Evolutionary conservation across 1,139 yeast species (phyloP).

Genomic region (Nadsonia starkeyi-henricii): DNA sequence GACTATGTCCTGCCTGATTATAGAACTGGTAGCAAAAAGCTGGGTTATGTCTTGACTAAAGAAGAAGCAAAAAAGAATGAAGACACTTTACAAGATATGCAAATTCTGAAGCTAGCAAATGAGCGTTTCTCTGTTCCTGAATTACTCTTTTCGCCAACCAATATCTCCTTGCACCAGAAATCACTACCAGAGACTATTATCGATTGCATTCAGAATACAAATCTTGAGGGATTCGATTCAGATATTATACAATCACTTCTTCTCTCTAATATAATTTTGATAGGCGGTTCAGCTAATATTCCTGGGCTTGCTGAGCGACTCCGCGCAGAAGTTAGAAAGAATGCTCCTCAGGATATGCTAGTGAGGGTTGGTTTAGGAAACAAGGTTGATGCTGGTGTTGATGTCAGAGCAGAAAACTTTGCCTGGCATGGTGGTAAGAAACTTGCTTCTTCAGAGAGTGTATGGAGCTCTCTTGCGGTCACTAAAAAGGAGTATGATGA

Average conservation of each 20-base stretch:
- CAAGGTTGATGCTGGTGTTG: conserved; percentile 34
- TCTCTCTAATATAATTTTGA: conserved; percentile 62
- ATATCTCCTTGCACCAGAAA: conserved; percentile 62
- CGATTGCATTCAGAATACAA: conserved; percentile 56
- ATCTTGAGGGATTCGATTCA: conserved; percentile 32
- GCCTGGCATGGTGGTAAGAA: conserved; percentile 33
- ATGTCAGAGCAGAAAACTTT: conserved; percentile 45
- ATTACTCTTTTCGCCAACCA: conserved; percentile 71
- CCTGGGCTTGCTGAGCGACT: conserved; percentile 56
- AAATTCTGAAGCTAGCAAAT: conserved; percentile 54
- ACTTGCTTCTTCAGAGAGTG: conserved; percentile 34
- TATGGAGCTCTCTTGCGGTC: conserved; percentile 41
- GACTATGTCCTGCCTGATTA: conserved; percentile 82
- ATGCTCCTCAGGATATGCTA: conserved; percentile 21
- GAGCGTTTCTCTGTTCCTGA: conserved; percentile 87
- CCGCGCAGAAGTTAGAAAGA: conserved; percentile 19
- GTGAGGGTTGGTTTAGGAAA: conserved; percentile 37
- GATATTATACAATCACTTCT: conserved; percentile 48
- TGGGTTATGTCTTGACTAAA: conserved; percentile 37
- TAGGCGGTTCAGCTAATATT: conserved; percentile 71
- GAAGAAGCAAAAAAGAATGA: conserved; percentile 13
- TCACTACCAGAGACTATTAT: conserved; percentile 61
- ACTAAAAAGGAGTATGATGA: conserved; percentile 73
- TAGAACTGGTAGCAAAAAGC: conserved; percentile 46
- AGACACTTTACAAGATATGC: conserved; percentile 36